These are phyloP conservation scores for Dryas integrifolia DNA, from an alignment of 331 rosid species.

Conservation along the genomic window DNA sequence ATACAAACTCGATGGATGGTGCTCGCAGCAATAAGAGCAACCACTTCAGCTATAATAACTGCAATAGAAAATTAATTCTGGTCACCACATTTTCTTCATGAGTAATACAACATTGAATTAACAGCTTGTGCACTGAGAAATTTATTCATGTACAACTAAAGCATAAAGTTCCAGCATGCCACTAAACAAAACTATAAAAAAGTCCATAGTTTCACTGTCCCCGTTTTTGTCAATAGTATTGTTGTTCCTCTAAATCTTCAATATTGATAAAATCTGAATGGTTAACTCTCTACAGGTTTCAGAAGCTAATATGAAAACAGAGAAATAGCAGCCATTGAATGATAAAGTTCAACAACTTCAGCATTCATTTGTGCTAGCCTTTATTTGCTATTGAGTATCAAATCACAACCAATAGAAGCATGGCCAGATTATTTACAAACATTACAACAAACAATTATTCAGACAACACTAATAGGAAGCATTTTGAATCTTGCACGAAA, in stretches of 20 bases:
- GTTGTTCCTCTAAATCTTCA: background rate
- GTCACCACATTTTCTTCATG: background rate
- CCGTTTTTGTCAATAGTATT: background rate
- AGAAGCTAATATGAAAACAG: background rate
- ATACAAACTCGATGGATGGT: slow-evolving; percentile 81
- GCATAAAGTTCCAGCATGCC: background rate
- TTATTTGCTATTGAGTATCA: background rate
- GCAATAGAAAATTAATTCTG: slow-evolving; percentile 15
- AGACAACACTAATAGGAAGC: background rate
- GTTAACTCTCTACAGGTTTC: background rate
- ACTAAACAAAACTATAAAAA: background rate
- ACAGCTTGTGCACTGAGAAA: background rate
- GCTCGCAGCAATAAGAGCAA: slow-evolving; percentile 62
- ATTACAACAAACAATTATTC: background rate
- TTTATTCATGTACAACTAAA: background rate
- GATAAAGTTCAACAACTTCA: background rate
- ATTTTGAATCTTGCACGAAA: background rate
- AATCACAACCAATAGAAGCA: background rate
- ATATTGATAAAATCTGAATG: background rate
- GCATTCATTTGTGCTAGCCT: background rate
- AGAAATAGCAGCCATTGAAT: background rate
- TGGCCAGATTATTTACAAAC: background rate
- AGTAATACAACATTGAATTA: background rate
- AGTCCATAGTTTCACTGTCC: too few relatives aligned
- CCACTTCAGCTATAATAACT: slow-evolving; percentile 69